Percentiles rank a stretch among this genome's conserved stretches.
Evolutionary conservation across 371 early-diverging fungal species (phyloP).

Genomic region (Mucor piriformis): DNA sequence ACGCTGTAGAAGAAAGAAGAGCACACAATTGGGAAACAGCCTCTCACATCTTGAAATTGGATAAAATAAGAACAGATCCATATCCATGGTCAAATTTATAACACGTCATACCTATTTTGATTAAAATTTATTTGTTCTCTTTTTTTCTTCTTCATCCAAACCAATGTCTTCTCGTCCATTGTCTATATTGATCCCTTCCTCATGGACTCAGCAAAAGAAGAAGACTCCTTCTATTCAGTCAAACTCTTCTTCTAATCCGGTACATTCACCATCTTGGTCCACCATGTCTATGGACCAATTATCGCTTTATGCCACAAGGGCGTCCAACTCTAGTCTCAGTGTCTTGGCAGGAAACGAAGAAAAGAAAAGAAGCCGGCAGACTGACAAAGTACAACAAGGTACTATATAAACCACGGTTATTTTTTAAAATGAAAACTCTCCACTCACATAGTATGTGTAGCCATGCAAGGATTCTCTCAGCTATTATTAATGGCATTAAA

Average conservation of each 20-base stretch:
- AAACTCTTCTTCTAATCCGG: slow-evolving; percentile 11
- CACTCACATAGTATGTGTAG: too few species aligned
- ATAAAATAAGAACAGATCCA: slow-evolving; percentile 26
- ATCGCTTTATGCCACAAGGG: slow-evolving; percentile 33
- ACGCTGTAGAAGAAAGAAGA: slow-evolving; percentile 31
- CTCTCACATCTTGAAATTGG: slow-evolving; percentile 25
- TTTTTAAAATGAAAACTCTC: too few species aligned
- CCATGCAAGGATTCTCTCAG: slow-evolving; percentile 11
- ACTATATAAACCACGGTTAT: neutral
- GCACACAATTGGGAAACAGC: slow-evolving; percentile 26
- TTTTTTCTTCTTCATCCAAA: neutral
- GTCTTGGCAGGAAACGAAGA: slow-evolving; percentile 15
- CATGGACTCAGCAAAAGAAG: slow-evolving; percentile 11
- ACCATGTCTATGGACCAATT: slow-evolving; percentile 36
- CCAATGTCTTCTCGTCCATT: slow-evolving; percentile 12
- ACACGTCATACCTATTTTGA: neutral
- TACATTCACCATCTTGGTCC: slow-evolving; percentile 27
- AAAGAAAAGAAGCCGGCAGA: slow-evolving; percentile 11
- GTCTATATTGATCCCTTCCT: slow-evolving; percentile 19
- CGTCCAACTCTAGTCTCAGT: slow-evolving; percentile 29
- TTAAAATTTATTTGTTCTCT: neutral
- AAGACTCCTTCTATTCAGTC: slow-evolving; percentile 3
- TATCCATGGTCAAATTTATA: slow-evolving; percentile 25
- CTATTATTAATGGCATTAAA: slow-evolving; percentile 33
- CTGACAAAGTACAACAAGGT: slow-evolving; percentile 15